Percentiles rank a stretch among this genome's conserved stretches.
phyloP scores from a whole-genome alignment of 768 basidiomycete species.

The Leccinellum rugosiceps region DNA sequence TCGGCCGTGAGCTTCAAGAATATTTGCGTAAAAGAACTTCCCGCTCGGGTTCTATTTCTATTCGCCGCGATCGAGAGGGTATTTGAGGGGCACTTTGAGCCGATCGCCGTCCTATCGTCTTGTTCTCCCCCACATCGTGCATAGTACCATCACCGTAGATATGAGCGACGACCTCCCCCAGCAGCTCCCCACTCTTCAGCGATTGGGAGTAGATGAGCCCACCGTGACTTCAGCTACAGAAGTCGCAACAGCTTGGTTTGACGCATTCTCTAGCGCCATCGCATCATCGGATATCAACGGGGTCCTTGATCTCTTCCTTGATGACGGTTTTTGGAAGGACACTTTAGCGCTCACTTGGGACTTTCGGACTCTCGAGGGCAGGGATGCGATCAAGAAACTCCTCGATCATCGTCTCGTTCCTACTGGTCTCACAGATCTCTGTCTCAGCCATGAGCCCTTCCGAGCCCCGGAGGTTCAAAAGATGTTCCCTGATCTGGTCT shows the following conservation, averaged over 20 bases:
- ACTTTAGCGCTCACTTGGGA: slow-evolving; percentile 52
- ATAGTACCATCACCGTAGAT: not conserved
- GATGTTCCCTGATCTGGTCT: slow-evolving; percentile 52
- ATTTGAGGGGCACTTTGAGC: not conserved
- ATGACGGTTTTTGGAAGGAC: slow-evolving; percentile 49
- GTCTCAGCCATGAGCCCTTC: slow-evolving; percentile 23
- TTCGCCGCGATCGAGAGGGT: not conserved
- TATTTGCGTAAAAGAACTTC: too few species aligned
- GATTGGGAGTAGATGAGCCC: slow-evolving; percentile 23
- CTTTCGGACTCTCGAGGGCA: slow-evolving; percentile 48
- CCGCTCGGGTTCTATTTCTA: not conserved
- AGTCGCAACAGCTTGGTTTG: slow-evolving; percentile 25
- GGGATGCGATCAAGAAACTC: slow-evolving; percentile 36
- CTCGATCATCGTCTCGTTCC: slow-evolving; percentile 37
- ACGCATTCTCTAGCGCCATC: slow-evolving; percentile 22
- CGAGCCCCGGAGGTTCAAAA: slow-evolving; percentile 33
- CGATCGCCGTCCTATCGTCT: not conserved
- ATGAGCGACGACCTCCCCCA: slow-evolving; percentile 27
- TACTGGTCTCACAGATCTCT: slow-evolving; percentile 17
- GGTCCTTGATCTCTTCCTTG: slow-evolving; percentile 29
- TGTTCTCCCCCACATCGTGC: not conserved
- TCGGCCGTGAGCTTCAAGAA: too few species aligned
- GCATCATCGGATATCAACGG: slow-evolving; percentile 10
- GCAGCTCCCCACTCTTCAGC: slow-evolving; percentile 29
- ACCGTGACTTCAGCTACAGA: slow-evolving; percentile 17